Percentiles rank a stretch among this genome's conserved stretches.
Conservation (phyloP, 129 eudicot species). For the Saposhnikovia divaricata region DNA sequence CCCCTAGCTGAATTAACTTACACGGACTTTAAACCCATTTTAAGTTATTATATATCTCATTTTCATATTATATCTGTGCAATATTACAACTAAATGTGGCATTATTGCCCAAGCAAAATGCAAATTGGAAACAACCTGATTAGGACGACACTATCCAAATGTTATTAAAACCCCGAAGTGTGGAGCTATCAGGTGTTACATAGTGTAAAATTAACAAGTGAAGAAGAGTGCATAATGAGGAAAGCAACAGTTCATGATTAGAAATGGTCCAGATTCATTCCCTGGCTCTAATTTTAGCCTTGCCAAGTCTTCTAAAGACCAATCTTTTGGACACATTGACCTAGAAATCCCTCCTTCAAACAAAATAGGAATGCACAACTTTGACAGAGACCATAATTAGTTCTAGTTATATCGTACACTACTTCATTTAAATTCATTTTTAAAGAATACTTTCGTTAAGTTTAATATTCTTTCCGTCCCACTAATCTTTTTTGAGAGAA, state of each 20-base stretch:
- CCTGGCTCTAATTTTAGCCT: background rate
- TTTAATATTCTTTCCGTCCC: no score
- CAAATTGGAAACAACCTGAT: background rate
- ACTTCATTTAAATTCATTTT: no score
- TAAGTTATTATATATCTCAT: no score
- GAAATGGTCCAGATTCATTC: slow-evolving; percentile 1
- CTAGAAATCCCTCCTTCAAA: background rate
- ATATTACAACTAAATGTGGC: no score
- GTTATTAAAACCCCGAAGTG: no score
- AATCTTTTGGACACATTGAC: background rate
- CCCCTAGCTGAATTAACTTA: no score
- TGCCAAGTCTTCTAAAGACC: background rate
- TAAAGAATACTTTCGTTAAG: no score
- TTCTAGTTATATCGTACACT: no score
- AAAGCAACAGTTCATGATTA: background rate
- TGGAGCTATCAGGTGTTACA: background rate
- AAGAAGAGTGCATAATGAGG: background rate
- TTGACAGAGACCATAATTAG: background rate
- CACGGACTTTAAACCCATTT: no score
- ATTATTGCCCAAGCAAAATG: background rate
- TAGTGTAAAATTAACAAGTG: background rate
- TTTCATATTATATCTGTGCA: no score
- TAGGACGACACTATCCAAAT: background rate
- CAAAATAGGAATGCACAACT: background rate
- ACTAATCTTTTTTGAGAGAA: no score